Base-by-base conservation (phyloP, 2,329 filamentous ascomycete species). In the Tolypocladium guangdongense region DNA sequence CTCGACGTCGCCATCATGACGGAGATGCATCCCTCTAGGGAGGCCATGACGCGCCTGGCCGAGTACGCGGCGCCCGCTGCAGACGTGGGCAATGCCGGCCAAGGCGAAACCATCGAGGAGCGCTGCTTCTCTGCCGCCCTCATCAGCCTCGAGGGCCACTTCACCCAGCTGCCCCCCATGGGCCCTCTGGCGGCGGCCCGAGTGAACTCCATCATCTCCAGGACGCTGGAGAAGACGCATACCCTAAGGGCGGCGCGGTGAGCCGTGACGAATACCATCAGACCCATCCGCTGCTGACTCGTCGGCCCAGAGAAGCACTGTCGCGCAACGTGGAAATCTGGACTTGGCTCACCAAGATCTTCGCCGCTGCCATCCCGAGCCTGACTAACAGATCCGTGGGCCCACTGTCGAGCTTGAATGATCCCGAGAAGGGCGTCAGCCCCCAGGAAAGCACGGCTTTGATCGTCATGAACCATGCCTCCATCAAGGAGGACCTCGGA, bases 321-420 rank as follows among this genome's bases (percentile, higher is more conserved):
- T 81, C 81, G 5, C 76, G 76, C 55, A 86, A 85, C 58, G 77
- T 86, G 32, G 77, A 78, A 56, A 79, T 85, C 54, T 86, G 82
- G 82, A 78, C 84, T 59, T 83, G 81, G 71, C 70, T 86, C 55
- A 79, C 80, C 32, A 76, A 77, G 54, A 81, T 83, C 57, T 83
- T 86, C 60, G 76, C 74, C 20, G 77, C 80, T 35, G 80, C 82
- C 11, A 78, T 85, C 50, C 80, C 81, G 2, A 79, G 76, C 52
- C 71, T 86, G 49, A 82, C 80, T 12, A 77, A 76, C 22, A 75
- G 82, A 54, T 83, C 81, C 2, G 73, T 84, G 35, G 80, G 78
- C 10, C 75, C 78, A 11, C 65, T 81, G 14, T 75, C 77, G 8
- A 75, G 75, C 46, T 68, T 78, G 41, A 75, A 78, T 56, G 74